Percentiles rank a stretch among this genome's conserved stretches.
Evolutionary conservation across 2,329 filamentous ascomycete species (phyloP).

Genomic region (Arthrobotrys sphaeroides): DNA sequence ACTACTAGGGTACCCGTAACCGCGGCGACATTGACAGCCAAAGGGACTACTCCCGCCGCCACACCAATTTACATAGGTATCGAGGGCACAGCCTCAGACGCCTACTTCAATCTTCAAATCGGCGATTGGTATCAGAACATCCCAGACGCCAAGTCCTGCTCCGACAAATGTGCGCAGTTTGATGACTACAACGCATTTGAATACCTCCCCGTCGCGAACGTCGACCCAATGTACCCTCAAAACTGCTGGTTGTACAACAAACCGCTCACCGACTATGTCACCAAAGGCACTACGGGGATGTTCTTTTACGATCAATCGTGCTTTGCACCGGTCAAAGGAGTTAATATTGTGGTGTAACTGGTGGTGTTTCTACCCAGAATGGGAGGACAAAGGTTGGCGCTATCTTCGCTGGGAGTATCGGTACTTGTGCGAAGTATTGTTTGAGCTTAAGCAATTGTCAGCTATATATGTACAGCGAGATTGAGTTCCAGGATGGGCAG

Average conservation of each 20-base stretch:
- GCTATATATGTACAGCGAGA: conserved; percentile 33
- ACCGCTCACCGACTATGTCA: background rate
- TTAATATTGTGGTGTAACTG: background rate
- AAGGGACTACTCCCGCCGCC: background rate
- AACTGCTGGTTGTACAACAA: conserved; percentile 33
- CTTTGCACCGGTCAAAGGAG: conserved; percentile 11
- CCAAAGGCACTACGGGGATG: conserved; percentile 6
- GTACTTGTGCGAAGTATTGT: conserved; percentile 11
- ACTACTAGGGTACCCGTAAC: background rate
- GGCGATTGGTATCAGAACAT: conserved; percentile 28
- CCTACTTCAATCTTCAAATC: conserved; percentile 35
- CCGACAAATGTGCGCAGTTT: conserved; percentile 22
- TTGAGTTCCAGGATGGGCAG: conserved; percentile 35
- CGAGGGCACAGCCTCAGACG: conserved; percentile 18
- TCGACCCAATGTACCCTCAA: conserved; percentile 24
- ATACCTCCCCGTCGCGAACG: conserved; percentile 18
- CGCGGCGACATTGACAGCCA: background rate
- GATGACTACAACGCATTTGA: conserved; percentile 28
- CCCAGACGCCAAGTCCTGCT: conserved; percentile 22
- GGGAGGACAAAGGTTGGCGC: conserved; percentile 5
- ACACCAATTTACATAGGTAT: conserved; percentile 5
- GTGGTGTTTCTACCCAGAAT: conserved; percentile 5
- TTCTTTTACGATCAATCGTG: conserved; percentile 34
- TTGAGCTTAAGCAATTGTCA: conserved; percentile 10
- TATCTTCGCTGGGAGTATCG: conserved; percentile 15